Conservation (phyloP, 768 basidiomycete genomes). For the Gelatoporia subvermispora region DNA sequence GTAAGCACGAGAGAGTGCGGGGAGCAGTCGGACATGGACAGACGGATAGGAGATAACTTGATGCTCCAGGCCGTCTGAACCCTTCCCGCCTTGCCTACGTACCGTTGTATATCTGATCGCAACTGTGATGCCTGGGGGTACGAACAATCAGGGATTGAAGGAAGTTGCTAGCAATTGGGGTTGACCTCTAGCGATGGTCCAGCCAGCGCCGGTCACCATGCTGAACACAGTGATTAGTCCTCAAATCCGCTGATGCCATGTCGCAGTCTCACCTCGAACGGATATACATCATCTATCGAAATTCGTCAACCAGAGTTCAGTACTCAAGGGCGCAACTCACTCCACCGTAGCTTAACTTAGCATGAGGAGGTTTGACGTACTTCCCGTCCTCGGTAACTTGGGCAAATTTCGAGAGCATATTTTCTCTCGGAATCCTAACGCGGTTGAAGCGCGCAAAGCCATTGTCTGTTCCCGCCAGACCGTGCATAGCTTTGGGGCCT, state of each 20-base stretch:
- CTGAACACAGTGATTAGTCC: constrained; percentile 26
- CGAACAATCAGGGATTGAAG: background rate
- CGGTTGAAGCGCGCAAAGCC: constrained; percentile 65
- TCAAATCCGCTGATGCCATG: background rate
- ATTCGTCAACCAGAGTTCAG: background rate
- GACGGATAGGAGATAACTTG: constrained; percentile 74
- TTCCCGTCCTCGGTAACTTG: constrained; percentile 58
- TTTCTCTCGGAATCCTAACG: constrained; percentile 59
- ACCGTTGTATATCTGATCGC: constrained; percentile 71
- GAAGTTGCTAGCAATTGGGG: background rate
- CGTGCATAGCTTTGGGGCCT: constrained; percentile 58
- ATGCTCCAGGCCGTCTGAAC: constrained; percentile 49
- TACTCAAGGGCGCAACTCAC: constrained; percentile 34
- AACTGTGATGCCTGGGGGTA: constrained; percentile 46
- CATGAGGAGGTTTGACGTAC: constrained; percentile 65
- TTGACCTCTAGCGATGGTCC: constrained; percentile 61
- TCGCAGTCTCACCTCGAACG: constrained; percentile 47
- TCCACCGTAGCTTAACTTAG: constrained; percentile 72
- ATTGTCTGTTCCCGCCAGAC: constrained; percentile 51
- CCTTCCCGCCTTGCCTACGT: constrained; percentile 58
- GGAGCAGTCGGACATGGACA: constrained; percentile 66
- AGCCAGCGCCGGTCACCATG: constrained; percentile 61
- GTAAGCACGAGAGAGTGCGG: constrained; percentile 63
- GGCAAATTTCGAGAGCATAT: constrained; percentile 76
- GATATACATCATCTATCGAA: constrained; percentile 64